A percentile compares a stretch with the other conserved stretches of the same genome.
Evolutionary conservation across 73 alveolate genomes (phyloP).

Genomic region (Tetrahymena elliotti): DNA sequence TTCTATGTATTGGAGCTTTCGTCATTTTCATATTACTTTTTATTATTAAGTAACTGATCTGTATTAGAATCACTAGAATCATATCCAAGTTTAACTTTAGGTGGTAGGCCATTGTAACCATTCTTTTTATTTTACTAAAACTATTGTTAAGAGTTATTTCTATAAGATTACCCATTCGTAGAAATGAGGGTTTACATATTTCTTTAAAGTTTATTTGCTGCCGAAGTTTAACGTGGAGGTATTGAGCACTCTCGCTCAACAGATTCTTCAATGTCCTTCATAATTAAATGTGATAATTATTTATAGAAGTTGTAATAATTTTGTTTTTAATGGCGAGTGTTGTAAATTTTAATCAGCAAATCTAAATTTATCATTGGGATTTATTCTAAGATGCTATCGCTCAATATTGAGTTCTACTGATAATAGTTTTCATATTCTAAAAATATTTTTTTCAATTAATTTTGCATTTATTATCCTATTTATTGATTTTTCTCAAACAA

Average conservation of each 20-base stretch:
- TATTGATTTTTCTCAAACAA: not conserved
- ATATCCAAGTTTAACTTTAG: not conserved
- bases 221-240: not conserved
- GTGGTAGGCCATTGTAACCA: not conserved
- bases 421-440: not conserved
- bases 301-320: not conserved
- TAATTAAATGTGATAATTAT: not conserved
- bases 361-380: not conserved
- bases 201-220: not conserved
- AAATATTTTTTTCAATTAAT: not conserved
- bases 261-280: not conserved
- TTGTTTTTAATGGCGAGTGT: not conserved
- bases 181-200: not conserved
- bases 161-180: not conserved
- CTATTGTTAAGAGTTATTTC: not conserved
- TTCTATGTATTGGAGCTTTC: not conserved
- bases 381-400: not conserved
- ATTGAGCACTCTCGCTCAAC: not conserved
- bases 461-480: not conserved
- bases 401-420: not conserved
- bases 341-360: not conserved
- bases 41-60: not conserved
- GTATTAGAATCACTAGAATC: not conserved
- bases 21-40: not conserved
- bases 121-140: not conserved